These are phyloP conservation scores for Aspergillus bombycis DNA, from an alignment of 2,329 filamentous ascomycete species.

Conservation along the genomic window DNA sequence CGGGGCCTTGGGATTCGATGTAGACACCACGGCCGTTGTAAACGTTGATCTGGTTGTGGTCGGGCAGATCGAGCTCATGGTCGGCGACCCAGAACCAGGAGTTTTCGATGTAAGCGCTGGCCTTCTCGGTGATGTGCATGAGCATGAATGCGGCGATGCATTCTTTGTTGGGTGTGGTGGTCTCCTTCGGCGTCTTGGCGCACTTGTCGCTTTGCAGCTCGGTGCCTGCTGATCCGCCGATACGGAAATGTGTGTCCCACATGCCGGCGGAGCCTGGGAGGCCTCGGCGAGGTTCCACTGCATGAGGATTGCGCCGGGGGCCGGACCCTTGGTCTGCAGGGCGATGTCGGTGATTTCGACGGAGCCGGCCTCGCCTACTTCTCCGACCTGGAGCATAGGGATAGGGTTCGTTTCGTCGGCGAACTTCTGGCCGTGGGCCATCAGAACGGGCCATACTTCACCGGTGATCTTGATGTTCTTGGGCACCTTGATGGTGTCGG, in stretches of 20 bases:
- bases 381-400: slow-evolving; percentile 83
- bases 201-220: slow-evolving; percentile 79
- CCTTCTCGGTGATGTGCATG: slow-evolving; percentile 58
- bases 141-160: slow-evolving; percentile 75
- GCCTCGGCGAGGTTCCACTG: slow-evolving; percentile 81
- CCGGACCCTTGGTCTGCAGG: slow-evolving; percentile 79
- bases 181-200: slow-evolving; percentile 70
- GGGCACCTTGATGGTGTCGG: slow-evolving; percentile 62
- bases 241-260: slow-evolving; percentile 95
- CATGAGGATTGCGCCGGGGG: slow-evolving; percentile 85
- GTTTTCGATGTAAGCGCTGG: slow-evolving; percentile 81
- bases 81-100: slow-evolving; percentile 89
- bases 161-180: slow-evolving; percentile 63
- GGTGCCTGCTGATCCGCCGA: slow-evolving; percentile 85
- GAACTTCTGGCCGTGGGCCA: slow-evolving; percentile 78
- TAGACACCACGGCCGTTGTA: slow-evolving; percentile 85
- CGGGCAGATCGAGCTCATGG: slow-evolving; percentile 78
- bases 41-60: slow-evolving; percentile 70
- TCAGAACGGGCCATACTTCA: slow-evolving; percentile 87
- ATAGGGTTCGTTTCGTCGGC: slow-evolving; percentile 73
- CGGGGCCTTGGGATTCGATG: slow-evolving; percentile 76
- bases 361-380: slow-evolving; percentile 72
- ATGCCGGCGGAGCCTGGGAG: slow-evolving; percentile 69
- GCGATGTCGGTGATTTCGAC: slow-evolving; percentile 90
- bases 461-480: slow-evolving; percentile 85